Evolutionary conservation across 2,329 filamentous ascomycete genomes (phyloP).

Genomic region (Sporothrix schenckii): DNA sequence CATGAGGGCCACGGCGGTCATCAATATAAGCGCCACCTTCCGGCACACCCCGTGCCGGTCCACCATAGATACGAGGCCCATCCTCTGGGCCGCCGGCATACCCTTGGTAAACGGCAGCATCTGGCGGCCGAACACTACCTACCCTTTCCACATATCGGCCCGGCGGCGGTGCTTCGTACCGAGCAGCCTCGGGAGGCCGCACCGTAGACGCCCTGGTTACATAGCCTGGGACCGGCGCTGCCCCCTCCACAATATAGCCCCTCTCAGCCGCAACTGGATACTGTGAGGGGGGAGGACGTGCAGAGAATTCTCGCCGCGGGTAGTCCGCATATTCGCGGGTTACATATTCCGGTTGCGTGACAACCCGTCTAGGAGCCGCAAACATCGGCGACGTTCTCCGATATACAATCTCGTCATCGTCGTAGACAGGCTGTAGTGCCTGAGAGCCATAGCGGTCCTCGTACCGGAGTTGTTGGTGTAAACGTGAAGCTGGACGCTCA

Average conservation of each 20-base stretch:
- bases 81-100: constrained; percentile 8
- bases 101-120: constrained; percentile 25
- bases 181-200: constrained; percentile 49
- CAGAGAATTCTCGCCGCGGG: constrained; percentile 61
- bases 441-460: constrained; percentile 55
- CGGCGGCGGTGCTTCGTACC: constrained; percentile 37
- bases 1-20: neutral
- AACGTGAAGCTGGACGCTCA: constrained; percentile 55
- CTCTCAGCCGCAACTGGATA: constrained; percentile 13
- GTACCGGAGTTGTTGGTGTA: neutral
- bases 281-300: constrained; percentile 46
- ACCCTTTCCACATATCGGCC: constrained; percentile 44
- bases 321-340: constrained; percentile 55
- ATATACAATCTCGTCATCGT: constrained; percentile 57
- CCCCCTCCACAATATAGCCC: constrained; percentile 36
- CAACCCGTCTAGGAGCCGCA: constrained; percentile 53
- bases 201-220: constrained; percentile 58
- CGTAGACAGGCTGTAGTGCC: constrained; percentile 51
- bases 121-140: constrained; percentile 58
- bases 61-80: neutral
- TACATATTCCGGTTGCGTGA: constrained; percentile 65
- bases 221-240: constrained; percentile 55
- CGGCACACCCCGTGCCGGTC: neutral
- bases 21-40: constrained; percentile 13
- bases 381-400: constrained; percentile 55